Base-by-base conservation (phyloP, 306 rosid genomes). In the Arachis stenosperma region DNA sequence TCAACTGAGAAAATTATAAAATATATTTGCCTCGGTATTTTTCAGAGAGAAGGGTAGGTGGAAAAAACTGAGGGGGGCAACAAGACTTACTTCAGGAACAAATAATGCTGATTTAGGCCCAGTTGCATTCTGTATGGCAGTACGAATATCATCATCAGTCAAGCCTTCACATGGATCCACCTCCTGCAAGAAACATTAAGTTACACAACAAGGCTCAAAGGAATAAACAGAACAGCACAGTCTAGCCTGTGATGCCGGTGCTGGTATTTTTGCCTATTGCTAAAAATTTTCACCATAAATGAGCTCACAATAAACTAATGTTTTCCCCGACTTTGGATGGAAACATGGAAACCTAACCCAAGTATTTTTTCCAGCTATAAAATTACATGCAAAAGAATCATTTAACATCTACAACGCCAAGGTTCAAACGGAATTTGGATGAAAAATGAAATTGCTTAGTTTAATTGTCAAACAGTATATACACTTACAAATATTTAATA, bases 91-190 rank as follows among this genome's bases (percentile, higher is more conserved):
- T 72, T 95, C 99, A 9, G 99, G 99, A 39, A 91, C 98, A 81
- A 95, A 95, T 51, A 95, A 79, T 68, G 99, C 99, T 66, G 96
- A 89, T 82, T 74, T 91, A 46, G 99, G 92, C 75, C 99, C 99
- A 36, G 97, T 95, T 60, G 99, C 97, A 83, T 95, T 95, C 84
- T 91, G 99, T 79, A 95, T 95, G 60, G 99, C 97, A 61, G 99
- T 95, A 33, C 97, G 95, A 74, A 95, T 90, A 84, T 91, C 99
- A 58, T 91, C 98, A 84, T 95, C 99, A 81, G 98, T 91, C 82
- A 95, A 87, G 75, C 86, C 96, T 88, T 91, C 96, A 61, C 99
- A 95, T n/a, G 99, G 99, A 90, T 95, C 99, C 75, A 95, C 99
- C 84, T 91, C 99, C 99, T 95, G 80, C 86, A 79, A 15, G 84